Percentiles rank a stretch among this genome's conserved stretches.
Evolutionary conservation across 176 grass and related monocot genomes (phyloP).

Genomic region (Ensete glaucum): DNA sequence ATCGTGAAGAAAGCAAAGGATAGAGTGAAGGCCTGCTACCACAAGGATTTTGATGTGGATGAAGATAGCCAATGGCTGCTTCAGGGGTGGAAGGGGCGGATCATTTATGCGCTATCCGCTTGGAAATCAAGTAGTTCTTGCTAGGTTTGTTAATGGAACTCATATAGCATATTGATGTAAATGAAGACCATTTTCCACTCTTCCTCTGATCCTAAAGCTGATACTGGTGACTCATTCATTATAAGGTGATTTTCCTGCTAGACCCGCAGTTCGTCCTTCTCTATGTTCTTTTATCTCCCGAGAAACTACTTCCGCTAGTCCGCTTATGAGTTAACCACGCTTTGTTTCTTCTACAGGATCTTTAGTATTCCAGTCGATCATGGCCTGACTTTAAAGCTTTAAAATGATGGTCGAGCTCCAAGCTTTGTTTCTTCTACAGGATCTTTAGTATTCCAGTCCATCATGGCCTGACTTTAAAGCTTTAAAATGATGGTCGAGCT

Average conservation of each 20-base stretch:
- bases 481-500: too few species aligned
- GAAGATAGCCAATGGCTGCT: slow-evolving; percentile 31
- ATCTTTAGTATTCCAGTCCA: too few species aligned
- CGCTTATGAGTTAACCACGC: too few species aligned
- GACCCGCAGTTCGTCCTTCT: neutral
- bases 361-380: too few species aligned
- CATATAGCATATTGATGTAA: neutral
- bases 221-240: neutral
- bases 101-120: slow-evolving; percentile 25
- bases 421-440: too few species aligned
- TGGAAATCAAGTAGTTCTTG: slow-evolving; percentile 9
- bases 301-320: too few species aligned
- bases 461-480: too few species aligned
- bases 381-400: too few species aligned
- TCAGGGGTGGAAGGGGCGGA: slow-evolving; percentile 40
- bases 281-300: too few species aligned
- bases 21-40: slow-evolving; percentile 21
- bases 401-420: too few species aligned
- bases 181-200: neutral
- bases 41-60: slow-evolving; percentile 34
- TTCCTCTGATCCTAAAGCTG: neutral
- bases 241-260: neutral
- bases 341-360: too few species aligned
- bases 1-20: neutral
- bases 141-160: neutral